Evolutionary conservation across 192 early-diverging fungal species (phyloP), one percentile per base, ranked within the genome.

Genomic region (Funneliformis mosseae): DNA sequence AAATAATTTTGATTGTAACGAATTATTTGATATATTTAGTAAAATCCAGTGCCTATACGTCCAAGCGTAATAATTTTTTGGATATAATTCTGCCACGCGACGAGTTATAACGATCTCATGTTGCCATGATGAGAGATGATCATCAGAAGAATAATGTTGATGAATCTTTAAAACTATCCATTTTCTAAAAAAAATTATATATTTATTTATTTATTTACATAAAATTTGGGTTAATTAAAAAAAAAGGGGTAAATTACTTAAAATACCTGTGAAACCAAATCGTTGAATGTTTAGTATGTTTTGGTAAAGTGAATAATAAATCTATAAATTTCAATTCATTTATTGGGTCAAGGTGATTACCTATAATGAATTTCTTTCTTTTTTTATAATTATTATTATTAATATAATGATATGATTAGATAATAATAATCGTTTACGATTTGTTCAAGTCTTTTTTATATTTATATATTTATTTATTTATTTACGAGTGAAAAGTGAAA

Each of bases 21-120:
- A 79, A 42, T 78, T 45, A 3, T 28, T 77, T 10, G 79, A 74
- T 8, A 83, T 55, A 11, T 74, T 71, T 41, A 78, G 75, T 0
- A 90, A 38, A 1, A 90, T 55, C 87, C 87, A 88, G 67, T 83
- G 80, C n/a, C 89, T 81, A 84, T 85, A 83, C 5, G 76, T 82
- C 89, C 89, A 90, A 55, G 89, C 80, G 76, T 88, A 88, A 64
- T 90, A 90, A 63, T 87, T 87, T 75, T 84, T 86, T 11, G 89
- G 89, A 77, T 90, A 87, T 50, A 84, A 67, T 21, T 85, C 81
- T 11, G 82, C 81, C 6, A 85, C 81, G 12, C 64, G 61, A 4
- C 81, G 73, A 62, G 84, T 86, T 14, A 84, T 27, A n/a, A 74
- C 3, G 8, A 86, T 27, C n/a, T 90, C 63, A 41, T 79, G 42